Evolutionary conservation across 805 yeast species (phyloP), one percentile per base, ranked within the genome.

Genomic region (Metschnikowia santaceciliae): DNA sequence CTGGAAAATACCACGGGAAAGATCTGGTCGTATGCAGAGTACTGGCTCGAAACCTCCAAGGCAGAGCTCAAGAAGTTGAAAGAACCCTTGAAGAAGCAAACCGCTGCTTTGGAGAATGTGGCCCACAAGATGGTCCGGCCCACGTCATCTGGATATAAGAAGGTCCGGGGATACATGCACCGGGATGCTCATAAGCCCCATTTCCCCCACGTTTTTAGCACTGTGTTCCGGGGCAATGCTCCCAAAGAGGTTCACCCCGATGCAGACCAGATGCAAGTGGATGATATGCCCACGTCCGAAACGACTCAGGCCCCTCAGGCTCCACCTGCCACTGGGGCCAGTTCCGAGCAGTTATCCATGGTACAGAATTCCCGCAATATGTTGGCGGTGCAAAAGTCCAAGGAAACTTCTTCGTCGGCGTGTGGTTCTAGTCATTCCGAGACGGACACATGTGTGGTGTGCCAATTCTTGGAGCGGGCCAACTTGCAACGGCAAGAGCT

Each of bases 41-140:
- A 44, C 8, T 44, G 47, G 47, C 22, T 44, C 17, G 47, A 34
- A 13, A 15, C 15, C 2, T 44, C 47, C 33, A 44, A 22, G 19
- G 33, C 34, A 22, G 47, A 44, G 32, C 34, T 44, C 34, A 44
- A 44, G 23, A 44, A 44, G 40, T 44, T 44, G 47, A 44, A 44
- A 35, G 47, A 44, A 23, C 47, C 47, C 23, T 44, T 44, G 34
- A 34, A 35, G 11, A 35, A 35, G 33, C 47, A 34, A 13, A 35
- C 47, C 2, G 32, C 40, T 3, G 47, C 41, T 2, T 34, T 44
- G 23, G 47, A 42, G 22, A 42, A 42, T 32, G 38, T 42, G 32
- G 46, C 46, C 10, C 37, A 42, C 13, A 33, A 19, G 14, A 20
- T 42, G 46, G 38, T 33, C 19, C 37, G 37, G 20, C 46, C 46